phyloP scores from a whole-genome alignment of 345 rosid genomes.

The Arabidopsis suecica region DNA sequence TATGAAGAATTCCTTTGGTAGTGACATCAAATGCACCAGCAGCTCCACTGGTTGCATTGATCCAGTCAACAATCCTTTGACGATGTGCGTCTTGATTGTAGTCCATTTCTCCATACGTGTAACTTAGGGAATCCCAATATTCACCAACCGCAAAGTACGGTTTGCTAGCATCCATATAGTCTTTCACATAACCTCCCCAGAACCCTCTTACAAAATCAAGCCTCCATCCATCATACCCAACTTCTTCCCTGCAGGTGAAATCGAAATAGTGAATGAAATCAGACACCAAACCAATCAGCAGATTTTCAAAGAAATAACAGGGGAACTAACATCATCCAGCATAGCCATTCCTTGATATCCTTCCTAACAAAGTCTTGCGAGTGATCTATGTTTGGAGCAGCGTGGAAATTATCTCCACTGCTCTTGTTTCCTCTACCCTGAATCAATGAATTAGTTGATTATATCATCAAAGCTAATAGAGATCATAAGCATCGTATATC shows the following conservation, averaged over 20 bases:
- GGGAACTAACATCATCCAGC: slow-evolving; percentile 78
- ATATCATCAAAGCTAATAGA: slow-evolving; percentile 14
- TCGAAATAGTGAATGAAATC: background rate
- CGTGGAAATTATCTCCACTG: slow-evolving; percentile 97
- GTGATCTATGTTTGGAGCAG: slow-evolving; percentile 99
- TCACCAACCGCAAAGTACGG: slow-evolving; percentile 95
- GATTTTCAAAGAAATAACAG: slow-evolving; percentile 6
- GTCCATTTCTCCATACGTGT: slow-evolving; percentile 89
- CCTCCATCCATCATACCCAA: slow-evolving; percentile 99
- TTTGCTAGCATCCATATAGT: slow-evolving; percentile 83
- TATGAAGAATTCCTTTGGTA: slow-evolving; percentile 92
- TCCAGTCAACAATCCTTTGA: slow-evolving; percentile 93
- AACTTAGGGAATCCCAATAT: slow-evolving; percentile 94
- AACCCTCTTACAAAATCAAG: slow-evolving; percentile 98
- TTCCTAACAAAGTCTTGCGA: slow-evolving; percentile 95
- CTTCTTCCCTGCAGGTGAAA: slow-evolving; percentile 71
- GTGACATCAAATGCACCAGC: slow-evolving; percentile 98
- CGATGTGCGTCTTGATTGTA: slow-evolving; percentile 95
- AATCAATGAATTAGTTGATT: slow-evolving; percentile 22
- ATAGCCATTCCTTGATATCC: slow-evolving; percentile 92
- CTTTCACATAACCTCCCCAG: slow-evolving; percentile 99
- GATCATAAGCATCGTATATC: slow-evolving; percentile 17
- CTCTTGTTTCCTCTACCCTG: slow-evolving; percentile 99
- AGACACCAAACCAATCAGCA: slow-evolving; percentile 13
- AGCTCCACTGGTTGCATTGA: slow-evolving; percentile 79